These are phyloP conservation scores for Malassezia vespertilionis DNA, from an alignment of 1,284 basidiomycete species.

Conservation along the genomic window DNA sequence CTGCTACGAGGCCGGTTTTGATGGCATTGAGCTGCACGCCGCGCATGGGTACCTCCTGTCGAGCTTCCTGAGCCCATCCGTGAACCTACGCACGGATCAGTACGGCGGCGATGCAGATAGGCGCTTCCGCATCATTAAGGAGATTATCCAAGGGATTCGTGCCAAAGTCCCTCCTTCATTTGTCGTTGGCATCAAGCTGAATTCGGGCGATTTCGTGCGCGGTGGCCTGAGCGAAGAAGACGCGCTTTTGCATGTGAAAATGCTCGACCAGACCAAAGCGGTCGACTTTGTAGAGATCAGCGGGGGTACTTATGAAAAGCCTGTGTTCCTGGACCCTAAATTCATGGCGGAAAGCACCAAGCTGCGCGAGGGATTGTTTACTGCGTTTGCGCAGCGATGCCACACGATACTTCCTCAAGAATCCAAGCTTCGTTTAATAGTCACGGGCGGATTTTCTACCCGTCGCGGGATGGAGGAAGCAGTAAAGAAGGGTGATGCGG, in stretches of 20 bases:
- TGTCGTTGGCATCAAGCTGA: slow-evolving; percentile 67
- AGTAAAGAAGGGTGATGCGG: slow-evolving; percentile 15
- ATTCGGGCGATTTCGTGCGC: slow-evolving; percentile 68
- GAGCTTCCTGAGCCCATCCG: slow-evolving; percentile 67
- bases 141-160: slow-evolving; percentile 59
- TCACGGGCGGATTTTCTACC: slow-evolving; percentile 69
- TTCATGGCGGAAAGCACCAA: slow-evolving; percentile 19
- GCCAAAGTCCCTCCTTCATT: slow-evolving; percentile 56
- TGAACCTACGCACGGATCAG: slow-evolving; percentile 59
- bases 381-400: slow-evolving; percentile 49
- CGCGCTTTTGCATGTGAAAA: slow-evolving; percentile 58
- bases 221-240: slow-evolving; percentile 52
- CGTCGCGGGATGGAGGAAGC: slow-evolving; percentile 56
- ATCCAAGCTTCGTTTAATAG: slow-evolving; percentile 54
- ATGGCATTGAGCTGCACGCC: slow-evolving; percentile 77
- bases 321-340: slow-evolving; percentile 51
- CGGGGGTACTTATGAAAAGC: slow-evolving; percentile 73
- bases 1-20: slow-evolving; percentile 65
- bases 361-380: slow-evolving; percentile 52
- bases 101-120: slow-evolving; percentile 53
- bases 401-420: slow-evolving; percentile 24
- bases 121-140: slow-evolving; percentile 54
- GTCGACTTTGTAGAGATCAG: slow-evolving; percentile 77
- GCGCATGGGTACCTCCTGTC: slow-evolving; percentile 77
- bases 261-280: slow-evolving; percentile 57